phyloP scores from a whole-genome alignment of 2,329 filamentous ascomycete genomes.

The Ophiostoma quercus region DNA sequence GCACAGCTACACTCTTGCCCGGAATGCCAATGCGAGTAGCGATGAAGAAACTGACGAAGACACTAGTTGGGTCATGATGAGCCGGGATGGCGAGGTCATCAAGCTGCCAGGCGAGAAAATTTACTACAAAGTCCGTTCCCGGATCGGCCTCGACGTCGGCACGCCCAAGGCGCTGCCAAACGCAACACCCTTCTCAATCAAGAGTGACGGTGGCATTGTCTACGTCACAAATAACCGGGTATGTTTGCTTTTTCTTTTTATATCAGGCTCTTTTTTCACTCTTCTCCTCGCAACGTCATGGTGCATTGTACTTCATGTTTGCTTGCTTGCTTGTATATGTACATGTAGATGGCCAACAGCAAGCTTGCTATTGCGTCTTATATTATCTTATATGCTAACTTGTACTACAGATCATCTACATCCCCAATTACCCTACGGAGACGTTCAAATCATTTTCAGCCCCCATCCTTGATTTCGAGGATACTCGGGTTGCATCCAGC shows the following conservation, averaged over 20 bases:
- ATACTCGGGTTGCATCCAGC: constrained; percentile 78
- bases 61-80: constrained; percentile 84
- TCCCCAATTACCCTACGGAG: constrained; percentile 64
- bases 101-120: constrained; percentile 79
- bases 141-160: constrained; percentile 70
- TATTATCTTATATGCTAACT: background rate
- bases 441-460: constrained; percentile 82
- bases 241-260: constrained; percentile 34
- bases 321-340: background rate
- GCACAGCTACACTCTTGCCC: constrained; percentile 40
- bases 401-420: constrained; percentile 68
- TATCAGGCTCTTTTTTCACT: background rate
- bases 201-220: constrained; percentile 68
- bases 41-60: constrained; percentile 50
- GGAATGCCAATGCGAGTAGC: constrained; percentile 36
- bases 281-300: background rate
- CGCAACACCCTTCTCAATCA: constrained; percentile 59
- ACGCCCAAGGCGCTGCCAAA: constrained; percentile 62
- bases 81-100: constrained; percentile 67
- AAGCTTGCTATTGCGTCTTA: background rate
- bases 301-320: background rate
- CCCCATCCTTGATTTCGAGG: constrained; percentile 79
- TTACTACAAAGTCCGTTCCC: constrained; percentile 71
- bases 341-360: background rate
- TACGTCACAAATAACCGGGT: constrained; percentile 85